These are phyloP conservation scores for Chrysoporthe deuterocubensis DNA, from an alignment of 2,329 filamentous ascomycete genomes.

Conservation along the genomic window DNA sequence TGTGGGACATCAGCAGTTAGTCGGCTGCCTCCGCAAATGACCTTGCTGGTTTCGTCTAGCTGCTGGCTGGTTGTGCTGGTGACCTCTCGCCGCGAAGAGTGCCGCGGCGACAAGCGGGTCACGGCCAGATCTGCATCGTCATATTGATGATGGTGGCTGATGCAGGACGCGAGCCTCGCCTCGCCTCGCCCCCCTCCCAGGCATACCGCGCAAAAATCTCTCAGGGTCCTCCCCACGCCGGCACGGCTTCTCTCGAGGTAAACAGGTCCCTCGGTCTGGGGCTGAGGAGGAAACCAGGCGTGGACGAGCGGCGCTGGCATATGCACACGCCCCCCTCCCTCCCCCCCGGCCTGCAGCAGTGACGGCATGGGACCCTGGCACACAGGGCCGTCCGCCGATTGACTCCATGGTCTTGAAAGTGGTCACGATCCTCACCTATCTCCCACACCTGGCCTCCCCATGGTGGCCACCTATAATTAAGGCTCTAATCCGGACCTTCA, in stretches of 20 bases:
- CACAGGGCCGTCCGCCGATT: conserved; percentile 14
- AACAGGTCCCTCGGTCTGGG: no score
- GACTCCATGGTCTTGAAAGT: conserved; percentile 21
- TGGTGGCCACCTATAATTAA: conserved; percentile 29
- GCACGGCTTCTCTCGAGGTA: no score
- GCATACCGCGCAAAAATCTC: no score
- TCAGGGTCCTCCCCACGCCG: no score
- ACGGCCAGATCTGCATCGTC: background rate
- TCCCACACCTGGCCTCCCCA: conserved; percentile 24
- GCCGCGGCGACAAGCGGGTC: conserved; percentile 19
- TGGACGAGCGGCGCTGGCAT: background rate
- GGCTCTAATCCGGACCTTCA: conserved; percentile 10
- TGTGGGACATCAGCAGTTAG: conserved; percentile 11
- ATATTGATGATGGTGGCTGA: background rate
- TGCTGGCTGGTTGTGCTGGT: conserved; percentile 7
- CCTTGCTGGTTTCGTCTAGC: conserved; percentile 19
- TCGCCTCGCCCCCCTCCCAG: conserved; percentile 34
- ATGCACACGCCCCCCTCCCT: background rate
- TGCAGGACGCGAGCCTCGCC: background rate
- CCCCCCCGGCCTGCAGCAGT: conserved; percentile 1
- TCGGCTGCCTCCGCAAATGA: conserved; percentile 17
- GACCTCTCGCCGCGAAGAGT: conserved; percentile 20
- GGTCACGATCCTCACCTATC: conserved; percentile 20
- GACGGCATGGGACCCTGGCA: conserved; percentile 27
- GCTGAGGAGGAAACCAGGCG: no score